Base-by-base conservation (phyloP, 352 stramenopile genomes). In the Pythium myriotylum region DNA sequence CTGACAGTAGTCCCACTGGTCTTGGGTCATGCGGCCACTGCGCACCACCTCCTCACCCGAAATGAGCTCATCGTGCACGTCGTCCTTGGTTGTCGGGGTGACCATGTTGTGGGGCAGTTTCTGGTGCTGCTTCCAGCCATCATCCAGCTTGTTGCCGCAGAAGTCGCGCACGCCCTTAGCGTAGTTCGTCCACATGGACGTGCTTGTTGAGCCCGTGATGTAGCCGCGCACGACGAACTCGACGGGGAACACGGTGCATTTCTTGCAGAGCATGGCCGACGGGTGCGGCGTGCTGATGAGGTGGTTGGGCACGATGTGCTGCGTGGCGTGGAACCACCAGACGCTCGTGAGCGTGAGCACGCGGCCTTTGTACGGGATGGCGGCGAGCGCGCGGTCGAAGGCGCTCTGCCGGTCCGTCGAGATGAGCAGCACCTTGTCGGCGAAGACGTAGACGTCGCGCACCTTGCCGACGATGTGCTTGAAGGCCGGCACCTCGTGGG, bases 111-210 rank as follows among this genome's bases (percentile, higher is more conserved):
- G 68, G 20, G 81, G 80, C 45, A 99, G 79, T 72, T 98, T 98
- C 82, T 98, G 88, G 81, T 99, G 99, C 86, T 99, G 99, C 20
- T 79, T 72, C 73, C 98, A 96, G 22, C 97, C 97, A 27, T 98
- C 94, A 14, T 77, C 81, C 24, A 99, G 84, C 50, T 78, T 72
- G 76, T 99, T 89, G 46, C 97, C 97, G 77, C 97, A 99, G 76
- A 99, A 99, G 37, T 96, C 87, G 46, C 96, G 86, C 41, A 94
- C 66, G 26, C 97, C 97, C 56, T 97, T 95, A 60, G 90, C 85
- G 82, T 99, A 99, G 81, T 99, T 98, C 47, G 97, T 99, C 97
- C 97, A 99, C 78, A 99, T 98, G 26, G 96, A 99, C 39, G 97
- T 99, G 43, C 85, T 97, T 1, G 97, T 99, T 4, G 94, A 98